These are phyloP conservation scores for Polygonum aviculare DNA, from an alignment of 148 eudicot genomes.

Conservation along the genomic window DNA sequence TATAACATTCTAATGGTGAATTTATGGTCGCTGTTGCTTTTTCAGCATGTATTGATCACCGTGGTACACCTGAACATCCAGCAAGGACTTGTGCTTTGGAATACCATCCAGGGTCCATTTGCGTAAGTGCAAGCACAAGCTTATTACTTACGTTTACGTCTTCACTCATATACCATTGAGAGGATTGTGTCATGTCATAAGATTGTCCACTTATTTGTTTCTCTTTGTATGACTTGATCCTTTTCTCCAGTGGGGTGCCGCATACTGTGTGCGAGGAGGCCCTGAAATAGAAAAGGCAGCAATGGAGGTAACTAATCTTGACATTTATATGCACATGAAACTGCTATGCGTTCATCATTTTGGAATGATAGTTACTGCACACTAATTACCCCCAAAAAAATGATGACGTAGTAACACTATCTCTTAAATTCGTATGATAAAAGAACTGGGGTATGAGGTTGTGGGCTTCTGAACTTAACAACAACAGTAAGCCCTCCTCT, in stretches of 20 bases:
- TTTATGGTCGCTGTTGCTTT: constrained; percentile 12
- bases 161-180: not conserved
- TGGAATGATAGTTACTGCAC: not conserved
- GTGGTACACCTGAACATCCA: constrained; percentile 90
- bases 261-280: constrained; percentile 82
- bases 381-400: not conserved
- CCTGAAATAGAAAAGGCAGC: constrained; percentile 62
- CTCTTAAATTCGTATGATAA: not conserved
- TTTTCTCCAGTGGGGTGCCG: constrained; percentile 84
- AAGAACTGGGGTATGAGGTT: not conserved
- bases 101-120: constrained; percentile 56
- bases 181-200: not conserved
- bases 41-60: constrained; percentile 92
- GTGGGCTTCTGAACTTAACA: not conserved
- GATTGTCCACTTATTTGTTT: not conserved
- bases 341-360: not conserved
- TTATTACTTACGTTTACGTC: not conserved
- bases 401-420: not conserved
- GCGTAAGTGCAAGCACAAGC: constrained; percentile 40
- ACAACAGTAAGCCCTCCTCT: not conserved
- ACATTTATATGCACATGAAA: not conserved
- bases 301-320: constrained; percentile 46
- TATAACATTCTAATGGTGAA: not conserved
- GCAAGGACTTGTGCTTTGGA: constrained; percentile 99
- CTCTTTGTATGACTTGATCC: not conserved